Evolutionary conservation across 768 basidiomycete species (phyloP).

Genomic region (Gloeopeniophorella convolvens): DNA sequence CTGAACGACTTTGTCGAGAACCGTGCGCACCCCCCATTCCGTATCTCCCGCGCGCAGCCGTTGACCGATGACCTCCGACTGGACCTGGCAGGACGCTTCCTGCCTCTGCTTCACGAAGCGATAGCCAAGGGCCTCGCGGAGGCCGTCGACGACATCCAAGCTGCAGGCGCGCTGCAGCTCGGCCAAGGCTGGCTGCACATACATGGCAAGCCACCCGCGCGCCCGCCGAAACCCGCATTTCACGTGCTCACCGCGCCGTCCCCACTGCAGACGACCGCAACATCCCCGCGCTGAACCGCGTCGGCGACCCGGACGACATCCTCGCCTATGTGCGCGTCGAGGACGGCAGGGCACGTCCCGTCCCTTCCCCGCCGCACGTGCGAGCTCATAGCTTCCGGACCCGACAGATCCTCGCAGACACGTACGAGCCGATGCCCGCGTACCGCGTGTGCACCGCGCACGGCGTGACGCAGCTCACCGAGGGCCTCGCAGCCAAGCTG

Average conservation of each 20-base stretch:
- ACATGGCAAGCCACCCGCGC: conserved; percentile 41
- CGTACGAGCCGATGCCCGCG: conserved; percentile 79
- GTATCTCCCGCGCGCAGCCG: neutral
- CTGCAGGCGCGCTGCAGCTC: conserved; percentile 55
- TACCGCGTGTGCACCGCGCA: conserved; percentile 76
- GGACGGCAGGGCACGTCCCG: conserved; percentile 48
- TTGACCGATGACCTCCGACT: neutral
- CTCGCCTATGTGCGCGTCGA: conserved; percentile 69
- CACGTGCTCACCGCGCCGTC: neutral
- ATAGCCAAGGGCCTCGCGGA: conserved; percentile 49
- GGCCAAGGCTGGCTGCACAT: conserved; percentile 87
- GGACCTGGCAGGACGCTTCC: neutral
- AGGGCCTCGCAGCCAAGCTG: conserved; percentile 52
- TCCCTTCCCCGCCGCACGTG: neutral
- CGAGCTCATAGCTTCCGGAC: neutral
- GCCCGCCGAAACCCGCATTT: neutral
- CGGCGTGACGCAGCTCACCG: conserved; percentile 62
- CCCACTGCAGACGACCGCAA: conserved; percentile 51
- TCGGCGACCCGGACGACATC: conserved; percentile 82
- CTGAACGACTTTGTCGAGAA: conserved; percentile 71
- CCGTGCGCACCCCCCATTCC: conserved; percentile 36
- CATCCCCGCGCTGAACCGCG: conserved; percentile 63
- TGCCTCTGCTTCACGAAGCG: conserved; percentile 48
- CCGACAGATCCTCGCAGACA: conserved; percentile 55
- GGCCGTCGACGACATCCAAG: conserved; percentile 58